phyloP scores from a whole-genome alignment of 163 green algal species.

The Scenedesmus sp. region DNA sequence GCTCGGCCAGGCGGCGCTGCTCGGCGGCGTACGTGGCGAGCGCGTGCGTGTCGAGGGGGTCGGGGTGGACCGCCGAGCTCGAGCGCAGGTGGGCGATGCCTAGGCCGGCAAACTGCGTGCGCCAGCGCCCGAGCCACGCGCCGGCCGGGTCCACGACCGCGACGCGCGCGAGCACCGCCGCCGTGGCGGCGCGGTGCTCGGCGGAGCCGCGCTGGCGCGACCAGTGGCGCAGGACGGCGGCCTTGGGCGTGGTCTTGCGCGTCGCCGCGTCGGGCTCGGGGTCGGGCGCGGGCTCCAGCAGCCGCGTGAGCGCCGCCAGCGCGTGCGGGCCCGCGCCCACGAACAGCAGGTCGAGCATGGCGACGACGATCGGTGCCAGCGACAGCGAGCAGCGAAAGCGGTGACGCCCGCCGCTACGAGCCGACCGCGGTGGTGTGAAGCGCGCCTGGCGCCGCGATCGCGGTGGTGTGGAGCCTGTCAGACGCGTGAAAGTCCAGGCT shows the following conservation, averaged over 20 bases:
- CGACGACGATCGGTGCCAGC: too few relatives aligned
- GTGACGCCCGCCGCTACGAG: too few relatives aligned
- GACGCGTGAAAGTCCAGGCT: too few relatives aligned
- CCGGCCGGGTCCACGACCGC: conserved; percentile 18
- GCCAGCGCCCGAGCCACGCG: conserved; percentile 20
- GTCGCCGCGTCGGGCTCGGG: neutral
- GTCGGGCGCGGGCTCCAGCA: conserved; percentile 25
- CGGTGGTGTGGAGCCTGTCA: too few relatives aligned
- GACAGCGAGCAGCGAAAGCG: too few relatives aligned
- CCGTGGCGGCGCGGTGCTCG: neutral
- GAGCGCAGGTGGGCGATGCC: conserved; percentile 27
- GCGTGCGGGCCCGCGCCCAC: conserved; percentile 26
- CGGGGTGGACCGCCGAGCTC: conserved; percentile 11
- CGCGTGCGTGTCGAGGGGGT: conserved; percentile 19
- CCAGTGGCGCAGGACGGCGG: neutral
- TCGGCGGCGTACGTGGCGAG: conserved; percentile 3
- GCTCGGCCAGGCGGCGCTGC: neutral
- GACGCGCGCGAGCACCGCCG: conserved; percentile 9
- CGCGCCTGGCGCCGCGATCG: too few relatives aligned
- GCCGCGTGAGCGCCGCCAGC: neutral
- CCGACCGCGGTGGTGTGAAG: too few relatives aligned
- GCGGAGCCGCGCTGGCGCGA: neutral
- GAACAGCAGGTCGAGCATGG: conserved; percentile 19
- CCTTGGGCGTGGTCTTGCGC: neutral
- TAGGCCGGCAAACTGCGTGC: conserved; percentile 15